These are phyloP conservation scores for Cytospora mali DNA, from an alignment of 2,329 filamentous ascomycete genomes.

Conservation along the genomic window DNA sequence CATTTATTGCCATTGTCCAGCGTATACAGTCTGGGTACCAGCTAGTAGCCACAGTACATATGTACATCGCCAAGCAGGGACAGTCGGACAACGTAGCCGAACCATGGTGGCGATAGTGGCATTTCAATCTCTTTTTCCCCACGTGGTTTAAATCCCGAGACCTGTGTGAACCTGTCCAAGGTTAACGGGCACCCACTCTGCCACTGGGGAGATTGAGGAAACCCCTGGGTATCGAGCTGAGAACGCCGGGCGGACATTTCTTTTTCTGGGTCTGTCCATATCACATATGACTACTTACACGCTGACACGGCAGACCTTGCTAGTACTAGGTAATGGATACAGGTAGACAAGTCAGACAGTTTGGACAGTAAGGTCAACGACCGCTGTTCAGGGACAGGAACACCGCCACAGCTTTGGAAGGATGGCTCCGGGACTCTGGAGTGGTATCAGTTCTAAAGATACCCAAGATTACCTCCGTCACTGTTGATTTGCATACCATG, in stretches of 20 bases:
- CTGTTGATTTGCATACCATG: too few species aligned
- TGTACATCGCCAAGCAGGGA: slow-evolving; percentile 5
- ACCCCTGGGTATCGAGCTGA: slow-evolving; percentile 12
- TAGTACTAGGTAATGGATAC: too few species aligned
- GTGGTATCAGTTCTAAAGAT: too few species aligned
- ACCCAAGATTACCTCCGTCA: too few species aligned
- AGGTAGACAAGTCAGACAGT: too few species aligned
- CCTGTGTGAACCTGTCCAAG: slow-evolving; percentile 4
- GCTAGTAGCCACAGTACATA: background rate
- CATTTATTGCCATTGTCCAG: too few species aligned
- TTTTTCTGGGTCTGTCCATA: background rate
- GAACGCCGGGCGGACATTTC: background rate
- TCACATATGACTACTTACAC: background rate
- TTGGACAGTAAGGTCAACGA: background rate
- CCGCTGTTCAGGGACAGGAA: too few species aligned
- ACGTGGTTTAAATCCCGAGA: slow-evolving; percentile 24
- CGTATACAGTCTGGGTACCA: too few species aligned
- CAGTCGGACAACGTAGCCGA: slow-evolving; percentile 8
- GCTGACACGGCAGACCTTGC: background rate
- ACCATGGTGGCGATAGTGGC: slow-evolving; percentile 12
- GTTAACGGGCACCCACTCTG: slow-evolving; percentile 10
- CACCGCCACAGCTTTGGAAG: too few species aligned
- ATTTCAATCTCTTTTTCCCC: slow-evolving; percentile 17
- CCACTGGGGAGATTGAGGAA: background rate
- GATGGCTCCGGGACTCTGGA: too few species aligned